Evolutionary conservation across 352 stramenopile genomes (phyloP), one percentile per base, ranked within the genome.

Genomic region (Blastocystis sp.): DNA sequence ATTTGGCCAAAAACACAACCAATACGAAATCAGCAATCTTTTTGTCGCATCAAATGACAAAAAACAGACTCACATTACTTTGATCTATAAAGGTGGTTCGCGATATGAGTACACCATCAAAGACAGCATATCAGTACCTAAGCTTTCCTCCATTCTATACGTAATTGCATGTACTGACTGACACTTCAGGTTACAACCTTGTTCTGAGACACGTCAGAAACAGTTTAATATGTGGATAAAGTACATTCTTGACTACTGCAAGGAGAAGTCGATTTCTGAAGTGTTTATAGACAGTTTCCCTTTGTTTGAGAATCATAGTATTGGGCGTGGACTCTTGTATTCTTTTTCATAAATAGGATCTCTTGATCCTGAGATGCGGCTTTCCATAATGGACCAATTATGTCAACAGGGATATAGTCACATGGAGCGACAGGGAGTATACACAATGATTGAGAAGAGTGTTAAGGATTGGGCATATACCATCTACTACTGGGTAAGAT

Each of bases 401-500:
- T 81, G 70, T 27, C 15, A 62, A 27, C 70, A 81, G 24, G 70
- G 70, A 64, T 81, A 81, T 24, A 51, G 44, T 6, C 70, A 81
- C 40, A 30, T 30, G n/a, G 70, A 81, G 4, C 51, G 33, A 37
- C 15, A 53, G 11, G 51, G 70, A 33, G 51, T 64, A 33, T 81
- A 81, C 22, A 60, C n/a, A n/a, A 56, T 81, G 24, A 56, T 81
- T 40, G 35, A 81, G 53, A 60, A 81, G 70, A 81, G 70, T 64
- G 70, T 81, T 17, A 60, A 81, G 70, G 70, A 81, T n/a, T 81
- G 70, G 70, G 70, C 70, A 5, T 81, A 81, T 64, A 60, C 37
- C 17, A 81, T 81, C 17, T 81, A 81, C 53, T 66, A 81, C 24
- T 81, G 70, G 70, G 60, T 70, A 24, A 9, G 24, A 40, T n/a